phyloP scores from a whole-genome alignment of 2,329 filamentous ascomycete genomes.

The Curvularia sp. region DNA sequence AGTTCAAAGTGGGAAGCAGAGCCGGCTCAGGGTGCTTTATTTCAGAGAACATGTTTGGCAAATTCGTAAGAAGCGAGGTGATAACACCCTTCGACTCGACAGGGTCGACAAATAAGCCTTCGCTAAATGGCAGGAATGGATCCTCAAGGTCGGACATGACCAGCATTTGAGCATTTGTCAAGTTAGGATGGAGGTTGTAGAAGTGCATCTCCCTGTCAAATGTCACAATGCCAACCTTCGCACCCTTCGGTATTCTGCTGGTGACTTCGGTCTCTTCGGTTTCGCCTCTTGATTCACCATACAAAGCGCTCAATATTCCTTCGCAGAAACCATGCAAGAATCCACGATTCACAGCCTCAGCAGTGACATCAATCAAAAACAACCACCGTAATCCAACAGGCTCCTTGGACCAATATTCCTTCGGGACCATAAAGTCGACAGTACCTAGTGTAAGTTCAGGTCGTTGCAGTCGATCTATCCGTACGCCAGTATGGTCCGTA shows the following conservation, averaged over 20 bases:
- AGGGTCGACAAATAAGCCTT: conserved; percentile 93
- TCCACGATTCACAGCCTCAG: conserved; percentile 88
- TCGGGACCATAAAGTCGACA: conserved; percentile 94
- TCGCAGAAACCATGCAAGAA: conserved; percentile 90
- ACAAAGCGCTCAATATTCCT: conserved; percentile 83
- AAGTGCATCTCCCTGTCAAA: conserved; percentile 98
- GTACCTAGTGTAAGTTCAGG: conserved; percentile 91
- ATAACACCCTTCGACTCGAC: conserved; percentile 88
- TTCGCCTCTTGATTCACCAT: conserved; percentile 64
- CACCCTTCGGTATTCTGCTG: conserved; percentile 72
- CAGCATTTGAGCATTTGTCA: conserved; percentile 95
- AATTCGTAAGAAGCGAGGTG: conserved; percentile 78
- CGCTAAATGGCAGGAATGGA: conserved; percentile 89
- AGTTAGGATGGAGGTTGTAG: conserved; percentile 83
- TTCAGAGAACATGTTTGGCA: conserved; percentile 85
- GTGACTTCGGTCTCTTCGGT: conserved; percentile 60
- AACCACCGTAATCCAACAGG: conserved; percentile 87
- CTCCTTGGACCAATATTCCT: conserved; percentile 97
- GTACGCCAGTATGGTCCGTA: conserved; percentile 82
- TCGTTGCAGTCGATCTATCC: conserved; percentile 85
- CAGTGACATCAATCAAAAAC: conserved; percentile 91
- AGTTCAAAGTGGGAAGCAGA: conserved; percentile 81
- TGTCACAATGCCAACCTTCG: conserved; percentile 92
- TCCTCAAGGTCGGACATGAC: conserved; percentile 98
- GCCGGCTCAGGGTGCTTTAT: conserved; percentile 92